Evolutionary conservation across 352 stramenopile genomes (phyloP).

Genomic region (Globisporangium paroecandrum): DNA sequence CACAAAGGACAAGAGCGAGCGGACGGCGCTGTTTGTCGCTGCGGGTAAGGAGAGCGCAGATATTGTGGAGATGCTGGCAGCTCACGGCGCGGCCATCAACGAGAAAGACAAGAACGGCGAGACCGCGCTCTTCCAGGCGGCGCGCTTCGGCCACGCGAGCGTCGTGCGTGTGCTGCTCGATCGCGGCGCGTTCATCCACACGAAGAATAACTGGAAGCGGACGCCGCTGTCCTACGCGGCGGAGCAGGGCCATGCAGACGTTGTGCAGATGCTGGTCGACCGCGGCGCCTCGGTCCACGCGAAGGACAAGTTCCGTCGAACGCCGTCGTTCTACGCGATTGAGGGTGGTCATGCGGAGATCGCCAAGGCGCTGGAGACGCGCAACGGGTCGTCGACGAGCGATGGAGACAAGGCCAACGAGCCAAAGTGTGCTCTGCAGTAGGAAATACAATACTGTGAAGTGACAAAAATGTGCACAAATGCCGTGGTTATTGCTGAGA

Average conservation of each 20-base stretch:
- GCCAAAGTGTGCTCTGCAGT: background rate
- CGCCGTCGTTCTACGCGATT: conserved; percentile 13
- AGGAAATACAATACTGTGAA: background rate
- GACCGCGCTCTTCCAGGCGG: conserved; percentile 15
- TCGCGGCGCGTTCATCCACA: conserved; percentile 13
- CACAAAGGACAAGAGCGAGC: conserved; percentile 6
- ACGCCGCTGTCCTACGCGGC: conserved; percentile 16
- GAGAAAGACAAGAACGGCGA: conserved; percentile 16
- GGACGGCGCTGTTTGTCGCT: conserved; percentile 16
- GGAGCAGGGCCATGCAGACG: conserved; percentile 10
- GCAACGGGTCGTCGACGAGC: conserved; percentile 5
- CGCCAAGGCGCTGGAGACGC: conserved; percentile 10
- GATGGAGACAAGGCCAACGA: background rate
- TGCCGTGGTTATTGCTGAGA: background rate
- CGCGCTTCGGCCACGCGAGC: conserved; percentile 12
- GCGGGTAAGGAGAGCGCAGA: conserved; percentile 10
- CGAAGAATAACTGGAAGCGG: conserved; percentile 10
- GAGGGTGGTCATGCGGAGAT: conserved; percentile 12
- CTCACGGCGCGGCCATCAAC: conserved; percentile 11
- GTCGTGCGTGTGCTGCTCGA: conserved; percentile 9
- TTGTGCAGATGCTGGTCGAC: conserved; percentile 14
- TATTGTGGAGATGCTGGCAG: conserved; percentile 8
- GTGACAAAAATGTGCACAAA: background rate
- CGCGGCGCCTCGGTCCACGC: conserved; percentile 15
- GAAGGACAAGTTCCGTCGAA: conserved; percentile 10